These are phyloP conservation scores for Aureobasidium sp. DNA, from an alignment of 2,329 filamentous ascomycete genomes.

Conservation along the genomic window DNA sequence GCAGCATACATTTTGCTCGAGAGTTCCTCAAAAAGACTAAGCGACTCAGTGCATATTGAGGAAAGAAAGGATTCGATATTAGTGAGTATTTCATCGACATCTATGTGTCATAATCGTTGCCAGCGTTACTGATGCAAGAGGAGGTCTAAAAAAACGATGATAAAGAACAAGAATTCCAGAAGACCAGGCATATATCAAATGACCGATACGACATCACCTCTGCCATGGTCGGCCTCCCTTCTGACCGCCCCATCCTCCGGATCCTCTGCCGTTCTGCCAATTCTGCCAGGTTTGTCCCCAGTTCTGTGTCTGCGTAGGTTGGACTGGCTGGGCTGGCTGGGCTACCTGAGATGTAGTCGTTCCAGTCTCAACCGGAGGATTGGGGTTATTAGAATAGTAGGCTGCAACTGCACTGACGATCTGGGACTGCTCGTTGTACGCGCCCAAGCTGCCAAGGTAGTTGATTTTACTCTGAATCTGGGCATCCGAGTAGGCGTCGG, in stretches of 20 bases:
- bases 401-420: slow-evolving; percentile 1
- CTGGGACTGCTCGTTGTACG: slow-evolving; percentile 8
- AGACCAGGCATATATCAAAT: not conserved
- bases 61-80: not conserved
- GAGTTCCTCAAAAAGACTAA: not conserved
- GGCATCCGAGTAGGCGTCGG: not conserved
- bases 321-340: too few relatives aligned
- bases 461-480: slow-evolving; percentile 4
- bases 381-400: not conserved
- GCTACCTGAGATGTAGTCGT: not conserved
- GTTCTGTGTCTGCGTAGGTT: not conserved
- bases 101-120: not conserved
- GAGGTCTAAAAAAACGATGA: not conserved
- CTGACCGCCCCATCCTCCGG: not conserved
- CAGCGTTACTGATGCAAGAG: not conserved
- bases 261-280: not conserved
- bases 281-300: not conserved
- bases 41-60: not conserved
- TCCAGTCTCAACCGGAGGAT: not conserved
- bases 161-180: not conserved
- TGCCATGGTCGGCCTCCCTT: not conserved
- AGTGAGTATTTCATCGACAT: not conserved
- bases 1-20: not conserved
- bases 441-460: slow-evolving; percentile 9
- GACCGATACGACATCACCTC: not conserved